phyloP scores from a whole-genome alignment of 108 stramenopile genomes.

The Mayamaea pseudoterrestris region DNA sequence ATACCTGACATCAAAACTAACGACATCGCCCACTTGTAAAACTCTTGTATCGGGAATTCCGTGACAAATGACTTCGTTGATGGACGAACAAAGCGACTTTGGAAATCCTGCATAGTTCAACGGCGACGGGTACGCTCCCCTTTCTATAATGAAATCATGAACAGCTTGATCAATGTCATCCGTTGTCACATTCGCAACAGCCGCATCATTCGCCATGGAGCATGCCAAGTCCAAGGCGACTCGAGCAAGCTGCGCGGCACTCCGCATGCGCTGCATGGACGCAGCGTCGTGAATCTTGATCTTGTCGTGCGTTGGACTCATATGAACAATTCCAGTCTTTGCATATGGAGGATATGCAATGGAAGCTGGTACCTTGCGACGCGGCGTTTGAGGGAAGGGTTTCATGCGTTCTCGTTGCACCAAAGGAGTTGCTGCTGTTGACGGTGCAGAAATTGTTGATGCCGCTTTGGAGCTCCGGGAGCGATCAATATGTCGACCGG shows the following conservation, averaged over 20 bases:
- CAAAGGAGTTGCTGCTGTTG: background rate
- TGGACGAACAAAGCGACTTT: constrained; percentile 86
- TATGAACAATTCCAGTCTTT: constrained; percentile 35
- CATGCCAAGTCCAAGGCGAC: constrained; percentile 48
- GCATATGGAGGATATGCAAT: constrained; percentile 62
- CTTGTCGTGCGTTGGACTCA: constrained; percentile 13
- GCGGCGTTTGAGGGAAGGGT: background rate
- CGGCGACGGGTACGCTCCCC: constrained; percentile 89
- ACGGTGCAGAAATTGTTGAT: too few relatives aligned
- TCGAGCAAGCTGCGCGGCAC: constrained; percentile 51
- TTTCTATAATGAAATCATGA: constrained; percentile 57
- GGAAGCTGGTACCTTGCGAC: constrained; percentile 13
- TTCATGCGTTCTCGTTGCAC: background rate
- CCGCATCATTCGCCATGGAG: constrained; percentile 19
- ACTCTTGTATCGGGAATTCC: constrained; percentile 75
- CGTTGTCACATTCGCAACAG: constrained; percentile 64
- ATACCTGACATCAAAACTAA: constrained; percentile 95
- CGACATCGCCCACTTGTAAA: constrained; percentile 83
- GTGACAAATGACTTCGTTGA: constrained; percentile 99
- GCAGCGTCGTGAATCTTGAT: constrained; percentile 34
- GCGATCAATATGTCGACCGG: too few relatives aligned
- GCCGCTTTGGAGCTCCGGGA: too few relatives aligned
- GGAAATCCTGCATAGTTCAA: constrained; percentile 94
- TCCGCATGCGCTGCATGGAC: constrained; percentile 33
- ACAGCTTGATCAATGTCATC: constrained; percentile 85